Evolutionary conservation across 2,329 filamentous ascomycete genomes (phyloP).

Genomic region (Mycogone perniciosa): DNA sequence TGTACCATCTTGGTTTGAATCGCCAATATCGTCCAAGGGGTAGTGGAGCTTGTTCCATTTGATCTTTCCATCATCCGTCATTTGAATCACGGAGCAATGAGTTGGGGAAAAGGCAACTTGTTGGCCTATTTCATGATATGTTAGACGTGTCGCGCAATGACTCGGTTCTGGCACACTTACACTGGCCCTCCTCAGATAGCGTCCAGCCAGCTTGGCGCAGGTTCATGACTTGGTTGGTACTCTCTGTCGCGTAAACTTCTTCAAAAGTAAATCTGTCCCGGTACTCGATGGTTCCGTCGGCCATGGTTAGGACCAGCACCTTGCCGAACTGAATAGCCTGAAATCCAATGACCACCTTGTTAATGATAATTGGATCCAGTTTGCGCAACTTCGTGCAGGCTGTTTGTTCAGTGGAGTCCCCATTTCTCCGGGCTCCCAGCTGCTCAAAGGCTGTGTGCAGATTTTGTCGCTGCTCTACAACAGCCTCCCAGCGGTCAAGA

Average conservation of each 20-base stretch:
- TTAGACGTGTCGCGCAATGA: slow-evolving; percentile 11
- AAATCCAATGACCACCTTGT: slow-evolving; percentile 65
- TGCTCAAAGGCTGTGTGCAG: slow-evolving; percentile 75
- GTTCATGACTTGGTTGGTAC: slow-evolving; percentile 59
- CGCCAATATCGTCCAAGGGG: slow-evolving; percentile 40
- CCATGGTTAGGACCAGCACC: slow-evolving; percentile 64
- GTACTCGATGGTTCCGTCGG: slow-evolving; percentile 76
- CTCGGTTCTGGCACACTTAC: slow-evolving; percentile 36
- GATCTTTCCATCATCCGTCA: slow-evolving; percentile 52
- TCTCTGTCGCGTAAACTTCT: slow-evolving; percentile 57
- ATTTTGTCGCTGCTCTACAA: slow-evolving; percentile 54
- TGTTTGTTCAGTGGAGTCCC: slow-evolving; percentile 30
- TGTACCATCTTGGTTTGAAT: slow-evolving; percentile 44
- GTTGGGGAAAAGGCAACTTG: slow-evolving; percentile 58
- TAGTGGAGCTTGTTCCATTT: slow-evolving; percentile 53
- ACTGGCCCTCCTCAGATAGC: slow-evolving; percentile 59
- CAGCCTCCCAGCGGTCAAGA: slow-evolving; percentile 76
- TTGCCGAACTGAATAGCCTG: slow-evolving; percentile 65
- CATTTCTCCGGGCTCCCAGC: slow-evolving; percentile 57
- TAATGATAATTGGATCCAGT: slow-evolving; percentile 60
- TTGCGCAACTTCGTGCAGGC: slow-evolving; percentile 47
- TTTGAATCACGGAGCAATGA: slow-evolving; percentile 50
- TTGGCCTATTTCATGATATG: slow-evolving; percentile 36
- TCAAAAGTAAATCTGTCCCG: slow-evolving; percentile 69
- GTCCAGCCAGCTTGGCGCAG: slow-evolving; percentile 73